phyloP scores from a whole-genome alignment of 1,284 basidiomycete species.

The Agaricales sp. region DNA sequence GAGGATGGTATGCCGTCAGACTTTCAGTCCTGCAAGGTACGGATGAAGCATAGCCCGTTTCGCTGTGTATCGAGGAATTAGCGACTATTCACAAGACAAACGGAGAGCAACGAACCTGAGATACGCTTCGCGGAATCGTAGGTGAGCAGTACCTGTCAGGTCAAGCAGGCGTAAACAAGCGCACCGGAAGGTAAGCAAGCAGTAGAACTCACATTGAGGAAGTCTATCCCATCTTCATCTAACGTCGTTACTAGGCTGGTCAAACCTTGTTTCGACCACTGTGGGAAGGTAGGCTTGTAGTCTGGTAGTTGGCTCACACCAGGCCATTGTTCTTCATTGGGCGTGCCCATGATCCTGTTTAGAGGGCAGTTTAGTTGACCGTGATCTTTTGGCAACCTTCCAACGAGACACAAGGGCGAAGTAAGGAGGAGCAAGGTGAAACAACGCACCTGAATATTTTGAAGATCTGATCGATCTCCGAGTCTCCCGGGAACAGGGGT shows the following conservation, averaged over 20 bases:
- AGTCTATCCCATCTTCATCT: slow-evolving; percentile 67
- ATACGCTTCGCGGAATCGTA: slow-evolving; percentile 95
- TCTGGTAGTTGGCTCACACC: slow-evolving; percentile 86
- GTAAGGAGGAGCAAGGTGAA: not conserved
- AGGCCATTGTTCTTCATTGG: slow-evolving; percentile 88
- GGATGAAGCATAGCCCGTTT: slow-evolving; percentile 80
- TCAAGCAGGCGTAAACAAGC: slow-evolving; percentile 10
- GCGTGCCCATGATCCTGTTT: slow-evolving; percentile 84
- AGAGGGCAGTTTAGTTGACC: not conserved
- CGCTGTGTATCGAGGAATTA: slow-evolving; percentile 31
- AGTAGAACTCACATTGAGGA: slow-evolving; percentile 49
- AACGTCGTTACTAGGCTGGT: slow-evolving; percentile 54
- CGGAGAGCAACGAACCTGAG: slow-evolving; percentile 53
- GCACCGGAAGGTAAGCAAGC: not conserved
- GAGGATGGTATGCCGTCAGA: slow-evolving; percentile 6
- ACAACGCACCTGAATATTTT: slow-evolving; percentile 84
- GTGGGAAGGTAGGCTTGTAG: slow-evolving; percentile 95
- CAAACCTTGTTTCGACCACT: slow-evolving; percentile 77
- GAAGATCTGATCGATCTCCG: slow-evolving; percentile 99
- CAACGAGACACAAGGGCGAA: not conserved
- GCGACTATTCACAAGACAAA: slow-evolving; percentile 4
- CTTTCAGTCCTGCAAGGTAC: slow-evolving; percentile 58
- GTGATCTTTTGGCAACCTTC: not conserved
- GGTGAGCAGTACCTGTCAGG: slow-evolving; percentile 61
- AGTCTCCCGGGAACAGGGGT: slow-evolving; percentile 96